Conservation (phyloP, 116 monocot genomes). For the Iris pallida region DNA sequence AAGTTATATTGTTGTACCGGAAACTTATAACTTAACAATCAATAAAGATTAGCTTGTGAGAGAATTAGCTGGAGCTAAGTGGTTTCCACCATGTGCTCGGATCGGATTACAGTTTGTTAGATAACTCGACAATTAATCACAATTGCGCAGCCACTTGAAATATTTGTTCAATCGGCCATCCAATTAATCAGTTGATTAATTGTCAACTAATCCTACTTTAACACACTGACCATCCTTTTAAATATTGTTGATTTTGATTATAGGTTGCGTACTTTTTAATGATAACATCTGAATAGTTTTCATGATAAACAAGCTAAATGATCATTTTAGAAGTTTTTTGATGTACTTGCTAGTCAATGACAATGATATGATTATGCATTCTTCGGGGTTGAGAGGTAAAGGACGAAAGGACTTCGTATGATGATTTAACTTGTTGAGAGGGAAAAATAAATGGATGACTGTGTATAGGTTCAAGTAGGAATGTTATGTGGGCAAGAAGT, state of each 20-base stretch:
- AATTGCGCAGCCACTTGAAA: too few relatives aligned
- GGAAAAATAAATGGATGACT: slow-evolving; percentile 65
- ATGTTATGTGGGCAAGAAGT: slow-evolving; percentile 88
- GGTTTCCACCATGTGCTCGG: too few relatives aligned
- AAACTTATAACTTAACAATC: too few relatives aligned
- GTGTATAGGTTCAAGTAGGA: slow-evolving; percentile 84
- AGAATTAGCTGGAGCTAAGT: too few relatives aligned
- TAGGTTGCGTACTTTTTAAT: background rate
- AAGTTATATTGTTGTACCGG: slow-evolving; percentile 1
- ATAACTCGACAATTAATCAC: too few relatives aligned
- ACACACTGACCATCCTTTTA: too few relatives aligned
- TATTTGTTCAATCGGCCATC: too few relatives aligned
- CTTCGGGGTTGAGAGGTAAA: background rate
- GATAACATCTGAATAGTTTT: background rate
- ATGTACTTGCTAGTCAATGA: background rate
- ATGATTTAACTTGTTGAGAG: slow-evolving; percentile 28
- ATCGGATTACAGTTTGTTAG: too few relatives aligned
- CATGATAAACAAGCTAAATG: background rate
- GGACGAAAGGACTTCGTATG: slow-evolving; percentile 1
- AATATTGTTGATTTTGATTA: background rate
- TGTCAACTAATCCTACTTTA: too few relatives aligned
- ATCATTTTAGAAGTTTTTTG: background rate
- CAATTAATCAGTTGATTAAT: too few relatives aligned
- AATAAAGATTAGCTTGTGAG: too few relatives aligned
- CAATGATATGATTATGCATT: background rate